These are phyloP conservation scores for Rhizophora apiculata DNA, from an alignment of 345 rosid genomes.

Conservation along the genomic window DNA sequence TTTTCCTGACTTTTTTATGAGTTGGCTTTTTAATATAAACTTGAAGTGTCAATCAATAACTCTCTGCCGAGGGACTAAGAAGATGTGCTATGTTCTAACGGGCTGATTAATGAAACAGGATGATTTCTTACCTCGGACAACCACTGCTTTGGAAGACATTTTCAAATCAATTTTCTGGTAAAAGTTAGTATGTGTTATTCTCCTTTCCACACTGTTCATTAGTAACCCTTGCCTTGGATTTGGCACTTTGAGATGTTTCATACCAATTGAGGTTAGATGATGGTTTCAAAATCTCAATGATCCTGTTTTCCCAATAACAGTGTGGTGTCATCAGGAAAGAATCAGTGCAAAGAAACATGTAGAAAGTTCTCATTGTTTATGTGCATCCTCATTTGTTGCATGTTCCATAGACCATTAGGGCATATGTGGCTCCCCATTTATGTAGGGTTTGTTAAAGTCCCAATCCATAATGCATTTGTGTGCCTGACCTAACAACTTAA, in stretches of 20 bases:
- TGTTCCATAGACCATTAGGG: neutral
- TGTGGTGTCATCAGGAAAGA: too few relatives aligned
- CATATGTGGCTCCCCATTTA: neutral
- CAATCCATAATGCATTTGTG: too few relatives aligned
- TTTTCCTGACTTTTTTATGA: neutral
- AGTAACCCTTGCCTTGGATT: neutral
- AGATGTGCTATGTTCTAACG: constrained; percentile 17
- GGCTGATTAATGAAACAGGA: constrained; percentile 52
- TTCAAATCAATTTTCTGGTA: constrained; percentile 89
- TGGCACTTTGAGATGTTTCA: neutral
- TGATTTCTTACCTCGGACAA: constrained; percentile 92
- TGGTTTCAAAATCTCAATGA: too few relatives aligned
- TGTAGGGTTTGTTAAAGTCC: too few relatives aligned
- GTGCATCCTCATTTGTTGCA: neutral
- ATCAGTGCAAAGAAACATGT: neutral
- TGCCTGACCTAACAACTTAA: too few relatives aligned
- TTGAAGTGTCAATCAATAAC: neutral
- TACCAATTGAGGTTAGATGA: too few relatives aligned
- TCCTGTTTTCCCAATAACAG: too few relatives aligned
- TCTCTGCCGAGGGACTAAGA: neutral
- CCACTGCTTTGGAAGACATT: constrained; percentile 72
- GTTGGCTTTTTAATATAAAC: neutral
- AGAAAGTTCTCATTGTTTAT: neutral
- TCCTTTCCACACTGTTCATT: constrained; percentile 21
- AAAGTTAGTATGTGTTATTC: constrained; percentile 40